These are phyloP conservation scores for Hirsutella thompsonii DNA, from an alignment of 2,329 filamentous ascomycete species.

Conservation along the genomic window DNA sequence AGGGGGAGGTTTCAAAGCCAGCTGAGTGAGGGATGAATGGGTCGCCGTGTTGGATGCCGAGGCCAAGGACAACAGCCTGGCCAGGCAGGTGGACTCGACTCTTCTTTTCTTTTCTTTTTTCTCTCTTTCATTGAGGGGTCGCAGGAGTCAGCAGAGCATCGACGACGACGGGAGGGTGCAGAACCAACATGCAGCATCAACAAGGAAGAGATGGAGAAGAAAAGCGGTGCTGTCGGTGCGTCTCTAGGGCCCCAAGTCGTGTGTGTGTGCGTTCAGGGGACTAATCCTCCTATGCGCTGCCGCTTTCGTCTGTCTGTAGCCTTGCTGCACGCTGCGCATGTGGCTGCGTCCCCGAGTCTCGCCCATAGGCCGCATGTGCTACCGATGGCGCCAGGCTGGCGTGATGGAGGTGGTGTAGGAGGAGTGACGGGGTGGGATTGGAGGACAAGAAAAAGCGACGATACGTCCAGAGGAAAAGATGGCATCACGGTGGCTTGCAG, in stretches of 20 bases:
- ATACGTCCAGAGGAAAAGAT: too few relatives aligned
- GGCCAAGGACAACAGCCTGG: background rate
- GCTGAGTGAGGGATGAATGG: background rate
- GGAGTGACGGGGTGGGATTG: background rate
- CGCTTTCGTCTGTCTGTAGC: background rate
- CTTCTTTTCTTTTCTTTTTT: background rate
- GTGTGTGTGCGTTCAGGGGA: background rate
- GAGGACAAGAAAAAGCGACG: too few relatives aligned
- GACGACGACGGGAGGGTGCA: background rate
- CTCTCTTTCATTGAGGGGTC: too few relatives aligned
- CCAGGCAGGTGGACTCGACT: background rate
- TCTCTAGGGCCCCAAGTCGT: background rate
- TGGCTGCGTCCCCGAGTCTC: background rate
- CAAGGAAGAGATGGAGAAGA: background rate
- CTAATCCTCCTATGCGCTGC: background rate
- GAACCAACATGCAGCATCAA: background rate
- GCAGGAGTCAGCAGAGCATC: too few relatives aligned
- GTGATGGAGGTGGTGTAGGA: background rate
- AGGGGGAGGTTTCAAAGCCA: constrained; percentile 1
- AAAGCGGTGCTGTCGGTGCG: background rate
- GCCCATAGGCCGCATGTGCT: background rate
- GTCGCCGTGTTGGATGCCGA: background rate
- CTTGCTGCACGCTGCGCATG: background rate
- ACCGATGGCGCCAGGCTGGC: background rate
- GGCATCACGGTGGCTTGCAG: background rate